Evolutionary conservation across 1,139 yeast genomes (phyloP).

Genomic region (Eremothecium coryli): DNA sequence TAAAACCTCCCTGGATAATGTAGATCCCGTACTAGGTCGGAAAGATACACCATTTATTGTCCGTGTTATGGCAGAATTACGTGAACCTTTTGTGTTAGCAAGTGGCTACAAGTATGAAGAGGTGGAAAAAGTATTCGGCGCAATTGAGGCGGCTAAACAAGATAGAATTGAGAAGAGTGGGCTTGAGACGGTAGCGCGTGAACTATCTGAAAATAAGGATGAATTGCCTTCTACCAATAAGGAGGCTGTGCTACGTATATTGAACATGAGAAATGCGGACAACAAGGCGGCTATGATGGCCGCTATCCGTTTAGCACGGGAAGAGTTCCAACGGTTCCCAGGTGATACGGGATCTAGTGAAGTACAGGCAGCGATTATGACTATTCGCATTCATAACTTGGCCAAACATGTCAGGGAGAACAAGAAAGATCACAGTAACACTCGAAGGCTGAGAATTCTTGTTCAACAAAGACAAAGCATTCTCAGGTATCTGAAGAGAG

Average conservation of each 20-base stretch:
- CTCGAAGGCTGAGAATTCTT: conserved; percentile 63
- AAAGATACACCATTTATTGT: conserved; percentile 56
- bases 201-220: conserved; percentile 12
- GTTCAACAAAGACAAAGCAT: conserved; percentile 85
- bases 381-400: conserved; percentile 69
- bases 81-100: conserved; percentile 52
- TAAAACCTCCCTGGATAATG: conserved; percentile 27
- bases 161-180: conserved; percentile 32
- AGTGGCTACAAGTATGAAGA: conserved; percentile 52
- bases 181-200: conserved; percentile 19
- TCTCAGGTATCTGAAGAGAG: conserved; percentile 70
- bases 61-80: conserved; percentile 56
- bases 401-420: conserved; percentile 66
- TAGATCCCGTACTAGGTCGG: conserved; percentile 79
- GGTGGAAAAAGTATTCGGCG: conserved; percentile 66
- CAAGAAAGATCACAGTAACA: conserved; percentile 64
- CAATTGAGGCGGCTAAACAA: conserved; percentile 59
- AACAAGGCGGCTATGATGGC: conserved; percentile 48
- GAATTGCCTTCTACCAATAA: conserved; percentile 34
- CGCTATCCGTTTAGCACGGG: conserved; percentile 56
- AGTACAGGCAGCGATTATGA: conserved; percentile 87
- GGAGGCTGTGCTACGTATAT: conserved; percentile 61
- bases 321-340: conserved; percentile 71
- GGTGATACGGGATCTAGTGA: conserved; percentile 95
- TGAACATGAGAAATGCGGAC: conserved; percentile 64